Percentiles rank a stretch among this genome's conserved stretches.
phyloP scores from a whole-genome alignment of 495 filamentous ascomycete species.

The Pyronema domesticum region DNA sequence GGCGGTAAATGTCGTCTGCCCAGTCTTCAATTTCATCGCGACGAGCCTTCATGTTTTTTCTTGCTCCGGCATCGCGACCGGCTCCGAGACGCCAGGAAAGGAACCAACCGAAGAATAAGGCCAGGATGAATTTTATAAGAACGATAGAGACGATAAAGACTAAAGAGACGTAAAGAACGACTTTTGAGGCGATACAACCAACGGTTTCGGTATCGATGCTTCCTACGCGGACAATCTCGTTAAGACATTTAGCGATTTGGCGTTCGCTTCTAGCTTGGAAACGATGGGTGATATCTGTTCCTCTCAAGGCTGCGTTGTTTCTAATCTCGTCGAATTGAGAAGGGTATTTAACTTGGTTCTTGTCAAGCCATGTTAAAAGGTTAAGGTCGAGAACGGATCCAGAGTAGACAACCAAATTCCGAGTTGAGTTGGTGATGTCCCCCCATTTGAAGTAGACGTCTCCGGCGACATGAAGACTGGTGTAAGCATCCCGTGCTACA shows the following conservation, averaged over 20 bases:
- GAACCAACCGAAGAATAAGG: constrained; percentile 89
- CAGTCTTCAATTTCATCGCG: constrained; percentile 95
- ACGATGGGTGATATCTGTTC: constrained; percentile 78
- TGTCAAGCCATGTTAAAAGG: constrained; percentile 80
- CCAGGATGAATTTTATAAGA: constrained; percentile 69
- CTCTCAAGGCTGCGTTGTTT: constrained; percentile 55
- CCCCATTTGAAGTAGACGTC: constrained; percentile 94
- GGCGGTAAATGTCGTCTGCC: constrained; percentile 91
- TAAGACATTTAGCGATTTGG: constrained; percentile 62
- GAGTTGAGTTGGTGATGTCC: constrained; percentile 70
- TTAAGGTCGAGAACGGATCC: constrained; percentile 88
- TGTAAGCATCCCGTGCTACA: constrained; percentile 53
- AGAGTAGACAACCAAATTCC: constrained; percentile 84
- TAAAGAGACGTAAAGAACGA: constrained; percentile 88
- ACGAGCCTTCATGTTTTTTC: constrained; percentile 54
- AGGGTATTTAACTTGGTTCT: constrained; percentile 61
- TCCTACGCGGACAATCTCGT: constrained; percentile 87
- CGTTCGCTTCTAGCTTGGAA: constrained; percentile 65
- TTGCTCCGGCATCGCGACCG: constrained; percentile 42
- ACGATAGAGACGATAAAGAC: constrained; percentile 89
- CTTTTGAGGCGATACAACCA: constrained; percentile 91
- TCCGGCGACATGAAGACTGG: constrained; percentile 39
- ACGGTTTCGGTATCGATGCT: constrained; percentile 91
- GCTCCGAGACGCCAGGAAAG: constrained; percentile 66
- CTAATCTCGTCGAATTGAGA: constrained; percentile 61